Evolutionary conservation across 1,284 basidiomycete genomes (phyloP), one percentile per base, ranked within the genome.

Genomic region (Cryptococcus sp.): DNA sequence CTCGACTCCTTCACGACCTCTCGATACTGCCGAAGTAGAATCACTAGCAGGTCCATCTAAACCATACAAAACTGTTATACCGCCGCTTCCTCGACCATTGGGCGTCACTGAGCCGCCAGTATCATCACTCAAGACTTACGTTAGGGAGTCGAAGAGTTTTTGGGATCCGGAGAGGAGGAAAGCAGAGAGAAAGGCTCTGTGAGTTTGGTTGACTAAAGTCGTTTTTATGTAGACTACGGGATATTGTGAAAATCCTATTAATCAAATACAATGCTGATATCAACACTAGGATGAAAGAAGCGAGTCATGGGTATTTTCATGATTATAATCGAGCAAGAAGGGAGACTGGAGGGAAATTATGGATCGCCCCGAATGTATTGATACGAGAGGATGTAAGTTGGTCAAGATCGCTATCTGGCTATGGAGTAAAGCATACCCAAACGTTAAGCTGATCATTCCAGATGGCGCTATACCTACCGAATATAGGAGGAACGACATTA

Each of bases 391-490:
- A 94, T 65, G 92, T 94, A 66, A 66, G 88, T 83, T 7, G 38
- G 4, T 36, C 8, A 23, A 10, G n/a, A 10, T 41, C 38, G 10
- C 38, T 41, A 41, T 41, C 38, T n/a, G 38, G 38, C 38, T 41
- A n/a, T 10, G n/a, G 38, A 41, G 38, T 41, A n/a, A n/a, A 23
- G 13, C 4, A 47, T 3, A 35, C 43, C 38, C 14, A 46, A n/a
- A 46, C 38, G 23, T 35, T 36, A 30, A 13, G 37, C 42, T 53
- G 51, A 55, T 32, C 23, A 23, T 43, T 8, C 14, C 66, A 94
- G 90, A 87, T 84, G 85, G 85, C 95, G 6, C 78, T 91, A 1
- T 98, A 90, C 77, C 88, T 98, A 56, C 95, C 95, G 1, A 84
- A 95, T 64, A 83, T 98, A n/a, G 73, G 78, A 2, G 95, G 96